Evolutionary conservation across 2,329 filamentous ascomycete genomes (phyloP), one percentile per base, ranked within the genome.

Genomic region (Aureobasidium mangrovei): DNA sequence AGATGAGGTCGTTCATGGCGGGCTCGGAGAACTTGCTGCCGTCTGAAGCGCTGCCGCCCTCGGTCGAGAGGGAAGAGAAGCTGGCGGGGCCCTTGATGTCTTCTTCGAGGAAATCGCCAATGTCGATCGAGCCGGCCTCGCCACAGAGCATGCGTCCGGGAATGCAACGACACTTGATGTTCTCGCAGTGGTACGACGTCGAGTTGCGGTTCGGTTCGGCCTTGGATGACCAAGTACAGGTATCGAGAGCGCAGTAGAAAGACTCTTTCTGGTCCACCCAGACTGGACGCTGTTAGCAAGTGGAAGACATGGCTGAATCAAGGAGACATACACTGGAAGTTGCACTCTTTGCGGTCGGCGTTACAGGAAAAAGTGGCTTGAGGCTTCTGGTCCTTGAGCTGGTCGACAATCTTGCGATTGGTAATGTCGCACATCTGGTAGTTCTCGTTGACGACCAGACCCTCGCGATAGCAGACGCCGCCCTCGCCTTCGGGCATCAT

Each of bases 381-480:
- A 0, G 93, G 91, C 56, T 88, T 86, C 70, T 90, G 82, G 42
- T 86, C 84, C 63, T 90, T 87, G 46, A 98, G 78, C 65, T 91
- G 83, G 58, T 91, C 83, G 54, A 91, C 77, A 65, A 98, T 98
- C 75, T 95, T 93, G 69, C 83, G 81, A 74, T 98, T 98, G 54
- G 91, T 97, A 60, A 98, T 93, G 69, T 94, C 88, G 72, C 93
- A 98, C 74, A 95, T 93, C 72, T 98, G 94, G 72, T 90, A 91
- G 74, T 97, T 98, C 71, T 94, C 83, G 63, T 93, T 90, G 59
- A 97, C 85, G 8, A 94, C 85, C 61, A 95, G 82, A 43, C 91
- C 91, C 61, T 91, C 85, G 65, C 88, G 85, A 68, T 96, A 97
- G 73, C 93, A 98, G 8, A 95, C 84, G 32, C 90, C 93, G 43